A percentile compares a stretch with the other conserved stretches of the same genome.
Evolutionary conservation across 2,329 filamentous ascomycete genomes (phyloP).

Genomic region (Penicillium thymicola): DNA sequence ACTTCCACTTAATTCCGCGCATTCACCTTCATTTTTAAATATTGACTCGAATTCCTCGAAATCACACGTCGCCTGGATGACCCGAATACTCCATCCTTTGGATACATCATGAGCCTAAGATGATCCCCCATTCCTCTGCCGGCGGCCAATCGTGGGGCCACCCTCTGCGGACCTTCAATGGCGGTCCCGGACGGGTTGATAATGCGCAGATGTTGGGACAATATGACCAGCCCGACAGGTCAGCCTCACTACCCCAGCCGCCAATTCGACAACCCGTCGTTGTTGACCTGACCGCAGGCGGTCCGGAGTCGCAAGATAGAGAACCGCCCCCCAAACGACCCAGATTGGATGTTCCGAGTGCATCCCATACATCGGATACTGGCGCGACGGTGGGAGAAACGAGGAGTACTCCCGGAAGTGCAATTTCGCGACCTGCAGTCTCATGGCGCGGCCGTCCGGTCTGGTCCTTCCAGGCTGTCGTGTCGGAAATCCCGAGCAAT

Average conservation of each 20-base stretch:
- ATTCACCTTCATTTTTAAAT: background rate
- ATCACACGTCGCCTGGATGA: conserved; percentile 20
- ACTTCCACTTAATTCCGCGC: background rate
- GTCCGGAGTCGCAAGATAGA: conserved; percentile 31
- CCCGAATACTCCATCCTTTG: conserved; percentile 20
- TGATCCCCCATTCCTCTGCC: conserved; percentile 42
- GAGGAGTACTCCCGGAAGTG: conserved; percentile 28
- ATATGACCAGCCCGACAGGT: conserved; percentile 24
- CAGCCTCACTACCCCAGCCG: conserved; percentile 24
- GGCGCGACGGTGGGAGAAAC: conserved; percentile 25
- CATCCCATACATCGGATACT: conserved; percentile 19
- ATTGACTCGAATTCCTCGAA: background rate
- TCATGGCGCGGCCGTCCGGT: conserved; percentile 37
- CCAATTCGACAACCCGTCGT: conserved; percentile 30
- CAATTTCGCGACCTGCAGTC: conserved; percentile 27
- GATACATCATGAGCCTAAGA: conserved; percentile 40
- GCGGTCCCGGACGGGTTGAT: conserved; percentile 28
- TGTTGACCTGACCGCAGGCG: conserved; percentile 37
- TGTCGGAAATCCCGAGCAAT: conserved; percentile 33
- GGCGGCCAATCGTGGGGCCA: conserved; percentile 40
- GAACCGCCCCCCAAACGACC: conserved; percentile 38
- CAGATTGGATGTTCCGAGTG: conserved; percentile 33
- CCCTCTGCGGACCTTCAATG: conserved; percentile 33
- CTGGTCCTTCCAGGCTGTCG: conserved; percentile 40
- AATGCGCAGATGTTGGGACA: conserved; percentile 22